Evolutionary conservation across 2,329 filamentous ascomycete species (phyloP).

Genomic region (Cladophialophora carrionii): DNA sequence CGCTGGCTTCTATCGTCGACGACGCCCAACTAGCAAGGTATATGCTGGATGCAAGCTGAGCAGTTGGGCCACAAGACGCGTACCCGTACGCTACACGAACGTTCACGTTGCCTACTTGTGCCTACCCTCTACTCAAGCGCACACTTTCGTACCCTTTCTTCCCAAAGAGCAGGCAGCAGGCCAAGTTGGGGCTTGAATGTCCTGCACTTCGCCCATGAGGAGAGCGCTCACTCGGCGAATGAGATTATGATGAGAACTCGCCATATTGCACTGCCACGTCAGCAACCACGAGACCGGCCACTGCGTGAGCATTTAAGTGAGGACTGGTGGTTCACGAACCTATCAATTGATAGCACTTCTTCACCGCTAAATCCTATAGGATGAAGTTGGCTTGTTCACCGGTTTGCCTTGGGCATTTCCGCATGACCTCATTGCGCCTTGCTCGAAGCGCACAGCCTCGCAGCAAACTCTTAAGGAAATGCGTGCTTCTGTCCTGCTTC

Average conservation of each 20-base stretch:
- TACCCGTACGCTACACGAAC: not conserved
- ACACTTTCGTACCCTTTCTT: not conserved
- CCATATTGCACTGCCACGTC: constrained; percentile 16
- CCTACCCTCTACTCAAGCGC: not conserved
- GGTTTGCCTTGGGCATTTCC: constrained; percentile 1
- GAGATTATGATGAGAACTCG: constrained; percentile 8
- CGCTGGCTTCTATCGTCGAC: constrained; percentile 5
- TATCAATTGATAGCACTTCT: not conserved
- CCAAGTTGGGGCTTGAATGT: not conserved
- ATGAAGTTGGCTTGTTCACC: constrained; percentile 1
- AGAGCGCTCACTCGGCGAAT: constrained; percentile 1
- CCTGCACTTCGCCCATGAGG: not conserved
- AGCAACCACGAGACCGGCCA: constrained; percentile 8
- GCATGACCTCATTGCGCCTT: constrained; percentile 4
- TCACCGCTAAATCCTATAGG: constrained; percentile 10
- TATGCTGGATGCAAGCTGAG: constrained; percentile 1
- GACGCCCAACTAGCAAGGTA: constrained; percentile 13
- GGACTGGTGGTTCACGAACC: not conserved
- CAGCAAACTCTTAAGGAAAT: not conserved
- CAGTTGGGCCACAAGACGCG: constrained; percentile 2
- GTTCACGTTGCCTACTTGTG: not conserved
- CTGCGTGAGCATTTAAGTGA: not conserved
- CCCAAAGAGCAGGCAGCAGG: not conserved
- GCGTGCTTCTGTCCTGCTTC: not conserved
- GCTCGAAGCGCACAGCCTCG: constrained; percentile 4